Conservation (phyloP, 352 stramenopile species). For the Globisporangium alternatum region DNA sequence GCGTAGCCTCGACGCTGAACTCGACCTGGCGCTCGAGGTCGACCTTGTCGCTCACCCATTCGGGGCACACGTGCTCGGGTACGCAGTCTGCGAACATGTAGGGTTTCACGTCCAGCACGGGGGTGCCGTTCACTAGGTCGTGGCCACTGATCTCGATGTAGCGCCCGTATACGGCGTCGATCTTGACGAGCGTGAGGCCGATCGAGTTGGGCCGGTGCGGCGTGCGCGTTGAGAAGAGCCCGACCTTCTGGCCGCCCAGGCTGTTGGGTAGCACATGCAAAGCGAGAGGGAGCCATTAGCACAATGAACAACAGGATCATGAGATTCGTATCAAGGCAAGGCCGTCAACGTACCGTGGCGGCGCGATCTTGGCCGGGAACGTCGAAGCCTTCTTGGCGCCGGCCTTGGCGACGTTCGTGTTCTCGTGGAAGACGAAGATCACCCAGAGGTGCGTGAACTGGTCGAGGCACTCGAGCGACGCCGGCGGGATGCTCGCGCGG, state of each 20-base stretch:
- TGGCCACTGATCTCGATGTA: conserved; percentile 91
- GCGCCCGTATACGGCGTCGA: conserved; percentile 81
- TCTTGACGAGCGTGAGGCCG: conserved; percentile 88
- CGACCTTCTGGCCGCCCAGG: conserved; percentile 80
- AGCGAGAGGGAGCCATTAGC: background rate
- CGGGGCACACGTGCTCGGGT: conserved; percentile 45
- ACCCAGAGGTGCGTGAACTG: conserved; percentile 90
- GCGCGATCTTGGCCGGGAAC: conserved; percentile 80
- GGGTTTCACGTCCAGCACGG: conserved; percentile 98
- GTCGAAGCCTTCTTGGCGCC: conserved; percentile 44
- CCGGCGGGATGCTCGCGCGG: conserved; percentile 64
- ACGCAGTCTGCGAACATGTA: conserved; percentile 91
- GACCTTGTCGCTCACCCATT: conserved; percentile 65
- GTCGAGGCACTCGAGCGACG: conserved; percentile 75
- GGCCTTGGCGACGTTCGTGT: conserved; percentile 76
- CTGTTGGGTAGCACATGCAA: conserved; percentile 16
- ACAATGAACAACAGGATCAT: background rate
- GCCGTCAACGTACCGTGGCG: conserved; percentile 30
- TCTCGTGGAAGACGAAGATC: conserved; percentile 91
- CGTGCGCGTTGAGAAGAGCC: conserved; percentile 95
- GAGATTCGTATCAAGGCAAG: background rate
- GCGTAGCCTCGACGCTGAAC: conserved; percentile 43
- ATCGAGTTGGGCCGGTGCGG: conserved; percentile 97
- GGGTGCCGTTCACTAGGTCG: conserved; percentile 95
- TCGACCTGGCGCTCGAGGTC: conserved; percentile 48